These are phyloP conservation scores for Saccharomyces pastorianus DNA, from an alignment of 1,139 yeast genomes.

Conservation along the genomic window DNA sequence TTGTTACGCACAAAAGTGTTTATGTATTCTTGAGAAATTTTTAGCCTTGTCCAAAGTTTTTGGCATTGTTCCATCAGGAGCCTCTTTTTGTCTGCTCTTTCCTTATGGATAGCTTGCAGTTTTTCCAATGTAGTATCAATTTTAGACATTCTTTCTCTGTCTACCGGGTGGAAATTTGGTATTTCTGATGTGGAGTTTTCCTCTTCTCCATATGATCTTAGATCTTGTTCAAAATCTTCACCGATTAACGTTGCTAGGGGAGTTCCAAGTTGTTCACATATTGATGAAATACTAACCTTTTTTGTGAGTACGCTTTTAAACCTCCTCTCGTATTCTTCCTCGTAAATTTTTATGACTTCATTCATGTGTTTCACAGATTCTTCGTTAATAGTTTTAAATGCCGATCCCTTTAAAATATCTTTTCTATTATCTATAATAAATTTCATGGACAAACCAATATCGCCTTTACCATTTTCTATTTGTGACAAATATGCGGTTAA, in stretches of 20 bases:
- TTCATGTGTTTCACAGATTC: slow-evolving; percentile 13
- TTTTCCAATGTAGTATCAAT: slow-evolving; percentile 13
- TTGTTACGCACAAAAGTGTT: slow-evolving; percentile 36
- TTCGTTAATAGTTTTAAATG: slow-evolving; percentile 25
- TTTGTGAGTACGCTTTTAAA: slow-evolving; percentile 1
- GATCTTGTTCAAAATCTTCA: background rate
- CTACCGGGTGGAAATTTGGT: slow-evolving; percentile 7
- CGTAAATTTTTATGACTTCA: slow-evolving; percentile 9
- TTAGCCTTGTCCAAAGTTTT: slow-evolving; percentile 45
- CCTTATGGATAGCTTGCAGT: slow-evolving; percentile 16
- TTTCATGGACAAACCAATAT: slow-evolving; percentile 15
- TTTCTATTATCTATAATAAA: slow-evolving; percentile 21
- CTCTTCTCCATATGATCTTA: background rate
- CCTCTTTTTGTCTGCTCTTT: slow-evolving; percentile 21
- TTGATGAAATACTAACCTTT: background rate
- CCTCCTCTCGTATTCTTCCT: slow-evolving; percentile 16
- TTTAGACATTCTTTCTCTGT: slow-evolving; percentile 5
- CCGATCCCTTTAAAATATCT: slow-evolving; percentile 17
- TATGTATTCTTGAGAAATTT: slow-evolving; percentile 36
- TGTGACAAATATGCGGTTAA: slow-evolving; percentile 3
- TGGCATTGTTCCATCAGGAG: slow-evolving; percentile 33
- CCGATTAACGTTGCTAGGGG: background rate
- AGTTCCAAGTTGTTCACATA: background rate
- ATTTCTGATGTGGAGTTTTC: background rate
- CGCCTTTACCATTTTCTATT: slow-evolving; percentile 5